phyloP scores from a whole-genome alignment of 2,329 filamentous ascomycete genomes.

The Diaporthe ampelina region DNA sequence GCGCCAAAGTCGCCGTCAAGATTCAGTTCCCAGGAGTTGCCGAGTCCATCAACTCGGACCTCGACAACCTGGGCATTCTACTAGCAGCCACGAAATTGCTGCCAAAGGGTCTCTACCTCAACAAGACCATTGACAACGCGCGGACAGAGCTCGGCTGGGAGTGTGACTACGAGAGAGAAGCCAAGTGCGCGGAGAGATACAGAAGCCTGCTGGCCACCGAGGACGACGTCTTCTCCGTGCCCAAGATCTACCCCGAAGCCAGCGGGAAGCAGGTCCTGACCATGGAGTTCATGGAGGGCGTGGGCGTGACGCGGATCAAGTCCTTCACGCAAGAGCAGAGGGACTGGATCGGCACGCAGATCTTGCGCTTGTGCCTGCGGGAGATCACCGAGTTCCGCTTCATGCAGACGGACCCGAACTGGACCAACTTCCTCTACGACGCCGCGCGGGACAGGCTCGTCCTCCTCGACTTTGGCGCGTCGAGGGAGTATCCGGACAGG shows the following conservation, averaged over 20 bases:
- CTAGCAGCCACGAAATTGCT: slow-evolving; percentile 91
- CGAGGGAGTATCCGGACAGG: slow-evolving; percentile 82
- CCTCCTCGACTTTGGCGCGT: slow-evolving; percentile 95
- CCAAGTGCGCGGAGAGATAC: slow-evolving; percentile 83
- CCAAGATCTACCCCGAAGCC: slow-evolving; percentile 81
- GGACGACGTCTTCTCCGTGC: slow-evolving; percentile 81
- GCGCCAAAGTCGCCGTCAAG: slow-evolving; percentile 89
- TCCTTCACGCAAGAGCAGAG: slow-evolving; percentile 85
- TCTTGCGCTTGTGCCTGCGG: slow-evolving; percentile 89
- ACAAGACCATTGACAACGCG: slow-evolving; percentile 98
- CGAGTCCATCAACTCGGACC: slow-evolving; percentile 94
- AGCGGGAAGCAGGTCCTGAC: slow-evolving; percentile 90
- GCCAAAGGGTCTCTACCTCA: slow-evolving; percentile 91
- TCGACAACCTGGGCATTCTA: slow-evolving; percentile 92
- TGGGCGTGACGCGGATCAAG: slow-evolving; percentile 85
- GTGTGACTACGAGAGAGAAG: slow-evolving; percentile 94
- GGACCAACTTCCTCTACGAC: slow-evolving; percentile 99
- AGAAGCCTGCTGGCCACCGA: slow-evolving; percentile 82
- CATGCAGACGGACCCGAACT: slow-evolving; percentile 99
- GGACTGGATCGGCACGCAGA: slow-evolving; percentile 96
- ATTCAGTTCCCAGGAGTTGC: slow-evolving; percentile 98
- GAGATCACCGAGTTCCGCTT: slow-evolving; percentile 96
- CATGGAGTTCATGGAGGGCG: slow-evolving; percentile 90
- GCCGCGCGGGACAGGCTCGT: slow-evolving; percentile 79
- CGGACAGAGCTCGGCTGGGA: slow-evolving; percentile 95